Conservation (phyloP, 768 basidiomycete species). For the Naganishia kalamii region DNA sequence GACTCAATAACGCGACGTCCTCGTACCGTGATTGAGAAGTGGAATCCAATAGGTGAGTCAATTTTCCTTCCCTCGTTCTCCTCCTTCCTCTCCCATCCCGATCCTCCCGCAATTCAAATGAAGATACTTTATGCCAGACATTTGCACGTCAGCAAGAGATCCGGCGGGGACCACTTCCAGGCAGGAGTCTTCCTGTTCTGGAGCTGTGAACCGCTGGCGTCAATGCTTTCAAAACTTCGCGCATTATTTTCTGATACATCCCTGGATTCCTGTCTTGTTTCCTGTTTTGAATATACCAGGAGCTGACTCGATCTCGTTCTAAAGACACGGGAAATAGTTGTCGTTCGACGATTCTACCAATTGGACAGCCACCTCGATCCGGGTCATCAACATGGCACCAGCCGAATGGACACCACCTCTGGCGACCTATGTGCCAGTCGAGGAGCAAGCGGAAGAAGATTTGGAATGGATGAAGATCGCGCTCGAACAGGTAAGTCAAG, state of each 20-base stretch:
- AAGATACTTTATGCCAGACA: slow-evolving; percentile 17
- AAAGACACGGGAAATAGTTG: no score
- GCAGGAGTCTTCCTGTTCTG: not conserved
- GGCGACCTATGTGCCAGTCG: slow-evolving; percentile 39
- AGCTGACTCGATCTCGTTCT: no score
- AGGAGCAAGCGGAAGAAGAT: slow-evolving; percentile 47
- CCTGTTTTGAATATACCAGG: not conserved
- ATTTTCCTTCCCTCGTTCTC: not conserved
- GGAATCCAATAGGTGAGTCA: not conserved
- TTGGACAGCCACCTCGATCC: no score
- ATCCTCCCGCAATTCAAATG: not conserved
- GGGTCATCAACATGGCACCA: no score
- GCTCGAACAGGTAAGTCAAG: slow-evolving; percentile 62
- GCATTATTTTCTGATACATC: slow-evolving; percentile 13
- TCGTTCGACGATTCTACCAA: no score
- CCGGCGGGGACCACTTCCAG: not conserved
- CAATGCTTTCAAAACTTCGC: slow-evolving; percentile 18
- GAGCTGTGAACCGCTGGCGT: not conserved
- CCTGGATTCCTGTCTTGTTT: not conserved
- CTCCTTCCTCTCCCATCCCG: not conserved
- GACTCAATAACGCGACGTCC: no score
- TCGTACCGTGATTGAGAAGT: not conserved
- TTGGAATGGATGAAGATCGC: slow-evolving; percentile 73
- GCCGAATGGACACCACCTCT: not conserved
- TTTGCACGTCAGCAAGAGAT: slow-evolving; percentile 20